Evolutionary conservation across 768 basidiomycete genomes (phyloP), one percentile per base, ranked within the genome.

Genomic region (Tylopilus sp.): DNA sequence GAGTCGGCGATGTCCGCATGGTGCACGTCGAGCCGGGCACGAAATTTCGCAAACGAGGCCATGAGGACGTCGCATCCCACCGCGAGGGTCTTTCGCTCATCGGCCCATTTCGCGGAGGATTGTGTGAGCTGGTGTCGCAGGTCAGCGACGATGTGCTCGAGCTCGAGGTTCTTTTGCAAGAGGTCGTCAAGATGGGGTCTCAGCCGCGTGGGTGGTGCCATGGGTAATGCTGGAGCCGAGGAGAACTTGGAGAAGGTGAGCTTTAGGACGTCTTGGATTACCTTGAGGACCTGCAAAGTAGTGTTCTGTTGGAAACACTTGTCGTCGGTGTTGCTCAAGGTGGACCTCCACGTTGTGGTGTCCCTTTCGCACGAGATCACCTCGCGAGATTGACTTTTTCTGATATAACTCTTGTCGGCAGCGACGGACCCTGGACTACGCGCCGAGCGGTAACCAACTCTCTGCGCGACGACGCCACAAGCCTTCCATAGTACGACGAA

Each of bases 21-120:
- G 23, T 66, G 62, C 2, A 50, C 40, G 39, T 65, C 63, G 1
- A 66, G 42, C 3, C 55, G 56, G 31, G 63, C 62, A 25, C 63
- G 63, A 41, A 64, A 66, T 39, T 66, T 65, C 23, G 64, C 64
- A 59, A 65, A 65, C 22, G 64, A 66, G n/a, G 63, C 62, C 63
- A 65, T 64, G 58, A 64, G 64, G 15, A 30, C 11, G 35, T 65
- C 64, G 25, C 63, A 65, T 28, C 56, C 56, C 41, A 43, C 38
- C 43, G 52, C 54, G 30, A 64, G 45, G 30, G 48, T 47, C 56
- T 64, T 64, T 43, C 64, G 63, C 52, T 64, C 63, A 30, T 64
- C 64, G 8, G 54, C 64, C 64, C 63, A 64, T 56, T 63, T 64
- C 35, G 63, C 64, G 20, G 61, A 50, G 22, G 64, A 60, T 40